phyloP scores from a whole-genome alignment of 2,329 filamentous ascomycete genomes.

The Neopestalotiopsis rosae region DNA sequence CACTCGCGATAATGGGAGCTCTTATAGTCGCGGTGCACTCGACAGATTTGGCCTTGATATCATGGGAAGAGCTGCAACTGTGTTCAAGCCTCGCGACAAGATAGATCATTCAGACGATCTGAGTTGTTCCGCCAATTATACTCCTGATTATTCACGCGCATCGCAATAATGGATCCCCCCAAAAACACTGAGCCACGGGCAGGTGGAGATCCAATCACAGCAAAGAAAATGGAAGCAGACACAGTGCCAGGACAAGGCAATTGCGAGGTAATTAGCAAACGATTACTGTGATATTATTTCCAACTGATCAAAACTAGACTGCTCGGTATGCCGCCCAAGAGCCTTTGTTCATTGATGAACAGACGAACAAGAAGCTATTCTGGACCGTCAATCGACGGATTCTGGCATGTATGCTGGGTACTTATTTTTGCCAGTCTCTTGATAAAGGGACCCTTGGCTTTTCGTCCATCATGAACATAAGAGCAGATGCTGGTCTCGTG shows the following conservation, averaged over 20 bases:
- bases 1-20: neutral
- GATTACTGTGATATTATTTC: neutral
- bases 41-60: neutral
- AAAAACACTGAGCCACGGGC: neutral
- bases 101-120: neutral
- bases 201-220: neutral
- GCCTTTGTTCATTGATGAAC: slow-evolving; percentile 50
- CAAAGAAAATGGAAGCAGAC: neutral
- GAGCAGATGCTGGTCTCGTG: slow-evolving; percentile 35
- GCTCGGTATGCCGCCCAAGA: slow-evolving; percentile 15
- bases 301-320: slow-evolving; percentile 1
- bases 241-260: neutral
- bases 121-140: neutral
- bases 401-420: slow-evolving; percentile 55
- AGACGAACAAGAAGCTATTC: slow-evolving; percentile 55
- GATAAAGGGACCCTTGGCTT: slow-evolving; percentile 36
- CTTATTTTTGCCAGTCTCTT: slow-evolving; percentile 50
- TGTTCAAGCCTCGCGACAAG: neutral
- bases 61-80: neutral
- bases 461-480: slow-evolving; percentile 33
- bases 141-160: neutral
- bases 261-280: neutral
- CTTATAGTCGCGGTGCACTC: no score
- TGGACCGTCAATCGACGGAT: slow-evolving; percentile 54
- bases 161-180: neutral